Evolutionary conservation across 768 basidiomycete species (phyloP).

Genomic region (Lentinula sp.): DNA sequence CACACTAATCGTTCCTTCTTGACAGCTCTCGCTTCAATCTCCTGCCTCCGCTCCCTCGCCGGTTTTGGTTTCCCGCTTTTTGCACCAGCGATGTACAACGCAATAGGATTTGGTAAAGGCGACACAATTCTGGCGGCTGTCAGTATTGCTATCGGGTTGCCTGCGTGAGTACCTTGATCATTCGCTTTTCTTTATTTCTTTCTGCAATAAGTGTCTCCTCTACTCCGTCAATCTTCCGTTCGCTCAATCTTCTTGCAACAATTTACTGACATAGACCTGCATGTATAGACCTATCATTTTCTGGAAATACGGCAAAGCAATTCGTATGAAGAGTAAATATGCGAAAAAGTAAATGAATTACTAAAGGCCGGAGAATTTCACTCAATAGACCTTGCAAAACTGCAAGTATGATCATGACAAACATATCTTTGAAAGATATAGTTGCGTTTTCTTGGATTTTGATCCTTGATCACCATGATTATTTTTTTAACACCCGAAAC

Average conservation of each 20-base stretch:
- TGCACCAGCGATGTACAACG: constrained; percentile 60
- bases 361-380: no score
- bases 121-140: constrained; percentile 57
- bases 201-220: background rate
- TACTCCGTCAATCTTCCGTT: background rate
- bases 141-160: constrained; percentile 56
- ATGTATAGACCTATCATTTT: background rate
- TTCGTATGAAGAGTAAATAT: constrained; percentile 5
- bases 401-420: no score
- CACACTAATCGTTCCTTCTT: background rate
- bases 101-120: constrained; percentile 66
- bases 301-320: constrained; percentile 5
- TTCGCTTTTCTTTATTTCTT: background rate
- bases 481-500: no score
- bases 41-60: constrained; percentile 56
- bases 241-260: background rate
- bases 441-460: no score
- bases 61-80: constrained; percentile 79
- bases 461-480: no score
- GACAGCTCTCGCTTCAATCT: constrained; percentile 34
- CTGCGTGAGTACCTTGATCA: constrained; percentile 26
- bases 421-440: no score
- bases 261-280: background rate
- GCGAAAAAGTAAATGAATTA: background rate
- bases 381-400: no score